These are phyloP conservation scores for Chaetomium sp. DNA, from an alignment of 2,329 filamentous ascomycete species.

Conservation along the genomic window DNA sequence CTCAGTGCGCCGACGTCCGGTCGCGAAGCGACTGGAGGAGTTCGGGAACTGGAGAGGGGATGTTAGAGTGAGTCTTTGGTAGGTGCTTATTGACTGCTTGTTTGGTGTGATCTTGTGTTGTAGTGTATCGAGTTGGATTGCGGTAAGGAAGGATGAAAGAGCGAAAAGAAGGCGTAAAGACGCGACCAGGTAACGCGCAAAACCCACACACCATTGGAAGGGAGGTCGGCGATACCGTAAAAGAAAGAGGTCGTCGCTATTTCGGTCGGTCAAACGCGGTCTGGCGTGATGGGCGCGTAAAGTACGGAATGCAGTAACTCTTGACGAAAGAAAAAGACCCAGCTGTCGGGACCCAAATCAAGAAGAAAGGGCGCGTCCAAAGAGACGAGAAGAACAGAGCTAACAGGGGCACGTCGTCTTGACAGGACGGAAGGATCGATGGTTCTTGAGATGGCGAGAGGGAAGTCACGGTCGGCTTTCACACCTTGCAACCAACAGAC, in stretches of 20 bases:
- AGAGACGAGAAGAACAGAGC: not conserved
- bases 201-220: conserved; percentile 12
- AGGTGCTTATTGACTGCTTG: too few relatives aligned
- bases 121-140: too few relatives aligned
- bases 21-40: conserved; percentile 10
- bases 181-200: conserved; percentile 1
- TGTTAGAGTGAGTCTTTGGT: not conserved
- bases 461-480: not conserved
- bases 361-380: not conserved
- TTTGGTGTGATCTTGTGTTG: too few relatives aligned
- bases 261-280: too few relatives aligned
- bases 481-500: not conserved
- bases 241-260: not conserved
- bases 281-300: too few relatives aligned
- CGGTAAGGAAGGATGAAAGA: too few relatives aligned
- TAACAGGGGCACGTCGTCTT: not conserved
- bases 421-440: not conserved
- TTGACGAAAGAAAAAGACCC: not conserved
- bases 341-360: not conserved
- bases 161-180: not conserved
- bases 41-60: conserved; percentile 10
- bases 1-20: conserved; percentile 9
- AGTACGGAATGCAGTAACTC: too few relatives aligned
- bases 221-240: not conserved
- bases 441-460: not conserved